Evolutionary conservation across 192 early-diverging fungal genomes (phyloP).

Genomic region (Funneliformis geosporum): DNA sequence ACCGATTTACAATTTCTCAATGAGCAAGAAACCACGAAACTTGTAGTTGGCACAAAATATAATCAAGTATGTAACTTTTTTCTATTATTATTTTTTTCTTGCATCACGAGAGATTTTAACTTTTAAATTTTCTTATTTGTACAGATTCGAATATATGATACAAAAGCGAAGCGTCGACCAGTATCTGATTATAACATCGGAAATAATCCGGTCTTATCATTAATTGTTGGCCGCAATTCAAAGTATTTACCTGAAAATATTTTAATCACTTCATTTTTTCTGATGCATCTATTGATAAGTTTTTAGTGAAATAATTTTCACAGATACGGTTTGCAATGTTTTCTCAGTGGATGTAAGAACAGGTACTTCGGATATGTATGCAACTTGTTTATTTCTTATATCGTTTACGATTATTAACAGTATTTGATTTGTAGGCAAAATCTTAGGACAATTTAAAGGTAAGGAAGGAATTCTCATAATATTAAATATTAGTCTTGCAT

Average conservation of each 20-base stretch:
- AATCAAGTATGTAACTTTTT: slow-evolving; percentile 49
- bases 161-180: slow-evolving; percentile 66
- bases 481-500: not conserved
- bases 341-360: slow-evolving; percentile 62
- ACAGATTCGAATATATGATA: slow-evolving; percentile 86
- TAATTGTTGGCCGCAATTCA: slow-evolving; percentile 47
- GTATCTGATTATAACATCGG: slow-evolving; percentile 67
- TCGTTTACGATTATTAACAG: not conserved
- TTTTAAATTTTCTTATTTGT: slow-evolving; percentile 25
- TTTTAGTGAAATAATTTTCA: slow-evolving; percentile 61
- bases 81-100: not conserved
- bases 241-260: slow-evolving; percentile 9
- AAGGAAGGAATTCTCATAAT: not conserved
- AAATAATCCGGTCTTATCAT: slow-evolving; percentile 63
- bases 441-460: slow-evolving; percentile 65
- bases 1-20: slow-evolving; percentile 77
- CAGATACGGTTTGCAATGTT: slow-evolving; percentile 63
- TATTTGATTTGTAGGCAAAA: slow-evolving; percentile 1
- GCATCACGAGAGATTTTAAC: not conserved
- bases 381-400: not conserved
- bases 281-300: not conserved
- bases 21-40: slow-evolving; percentile 49
- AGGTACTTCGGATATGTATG: slow-evolving; percentile 35
- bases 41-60: slow-evolving; percentile 73
- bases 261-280: not conserved